Percentiles rank a stretch among this genome's conserved stretches.
These are phyloP conservation scores for Arthrobotrys musiformis DNA, from an alignment of 2,329 filamentous ascomycete species.

Conservation along the genomic window DNA sequence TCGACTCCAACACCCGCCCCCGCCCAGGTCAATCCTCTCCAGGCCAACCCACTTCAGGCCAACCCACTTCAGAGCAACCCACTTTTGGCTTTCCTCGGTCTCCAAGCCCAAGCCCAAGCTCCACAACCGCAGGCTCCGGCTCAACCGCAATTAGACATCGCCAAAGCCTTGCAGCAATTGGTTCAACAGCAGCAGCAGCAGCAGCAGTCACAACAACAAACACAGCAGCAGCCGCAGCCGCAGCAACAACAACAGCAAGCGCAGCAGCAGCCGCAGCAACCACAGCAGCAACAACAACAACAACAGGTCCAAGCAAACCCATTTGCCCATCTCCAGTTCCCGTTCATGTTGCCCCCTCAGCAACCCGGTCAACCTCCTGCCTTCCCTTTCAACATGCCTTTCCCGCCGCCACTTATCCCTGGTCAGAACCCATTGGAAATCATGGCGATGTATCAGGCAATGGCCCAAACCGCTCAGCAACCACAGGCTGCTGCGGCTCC, in stretches of 20 bases:
- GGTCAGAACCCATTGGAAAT: slow-evolving; percentile 47
- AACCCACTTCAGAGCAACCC: slow-evolving; percentile 41
- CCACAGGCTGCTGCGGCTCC: background rate
- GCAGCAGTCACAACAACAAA: background rate
- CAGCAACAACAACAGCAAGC: background rate
- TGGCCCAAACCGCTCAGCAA: slow-evolving; percentile 28
- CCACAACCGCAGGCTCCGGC: slow-evolving; percentile 30
- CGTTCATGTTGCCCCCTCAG: slow-evolving; percentile 36
- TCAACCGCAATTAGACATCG: slow-evolving; percentile 25
- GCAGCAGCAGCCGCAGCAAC: slow-evolving; percentile 7
- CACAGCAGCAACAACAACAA: background rate
- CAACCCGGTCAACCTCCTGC: slow-evolving; percentile 47
- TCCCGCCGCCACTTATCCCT: slow-evolving; percentile 41
- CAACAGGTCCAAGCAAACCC: slow-evolving; percentile 31
- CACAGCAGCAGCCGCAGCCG: background rate
- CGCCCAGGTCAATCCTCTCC: slow-evolving; percentile 15
- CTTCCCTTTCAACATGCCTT: slow-evolving; percentile 51
- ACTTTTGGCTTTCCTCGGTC: slow-evolving; percentile 38
- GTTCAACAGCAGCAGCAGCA: slow-evolving; percentile 21
- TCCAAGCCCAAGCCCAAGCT: slow-evolving; percentile 30
- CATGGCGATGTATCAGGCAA: slow-evolving; percentile 54
- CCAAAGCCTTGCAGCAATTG: slow-evolving; percentile 36
- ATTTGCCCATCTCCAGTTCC: slow-evolving; percentile 30
- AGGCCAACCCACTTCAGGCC: too few species aligned
- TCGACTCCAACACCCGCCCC: slow-evolving; percentile 4